Conservation (phyloP, 305 asterid species). For the Salvia sclarea region DNA sequence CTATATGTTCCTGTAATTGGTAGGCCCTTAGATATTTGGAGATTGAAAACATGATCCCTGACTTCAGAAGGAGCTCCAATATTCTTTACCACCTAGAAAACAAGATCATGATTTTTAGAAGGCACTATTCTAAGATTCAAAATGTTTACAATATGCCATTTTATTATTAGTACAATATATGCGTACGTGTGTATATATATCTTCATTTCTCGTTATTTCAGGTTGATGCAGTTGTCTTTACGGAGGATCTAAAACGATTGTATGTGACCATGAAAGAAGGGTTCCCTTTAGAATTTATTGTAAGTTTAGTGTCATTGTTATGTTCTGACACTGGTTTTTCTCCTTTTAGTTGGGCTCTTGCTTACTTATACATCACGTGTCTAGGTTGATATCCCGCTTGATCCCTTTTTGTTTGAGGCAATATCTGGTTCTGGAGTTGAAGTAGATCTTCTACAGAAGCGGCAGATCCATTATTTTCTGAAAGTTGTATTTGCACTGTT, state of each 20-base stretch:
- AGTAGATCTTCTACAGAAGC: slow-evolving; percentile 93
- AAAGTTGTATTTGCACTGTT: slow-evolving; percentile 73
- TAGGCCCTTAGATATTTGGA: slow-evolving; percentile 1
- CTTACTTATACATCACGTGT: slow-evolving; percentile 34
- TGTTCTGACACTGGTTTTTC: slow-evolving; percentile 21
- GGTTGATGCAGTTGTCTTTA: slow-evolving; percentile 94
- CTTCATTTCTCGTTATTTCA: slow-evolving; percentile 35
- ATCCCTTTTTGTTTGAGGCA: slow-evolving; percentile 93
- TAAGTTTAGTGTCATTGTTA: slow-evolving; percentile 49
- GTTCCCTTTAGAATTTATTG: slow-evolving; percentile 88
- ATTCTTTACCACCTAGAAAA: slow-evolving; percentile 16
- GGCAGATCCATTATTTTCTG: slow-evolving; percentile 82
- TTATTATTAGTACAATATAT: slow-evolving; percentile 25
- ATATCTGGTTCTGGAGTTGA: slow-evolving; percentile 89
- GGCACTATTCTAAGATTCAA: slow-evolving; percentile 18
- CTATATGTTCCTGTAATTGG: slow-evolving; percentile 10
- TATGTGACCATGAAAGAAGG: slow-evolving; percentile 98
- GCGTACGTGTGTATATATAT: not conserved
- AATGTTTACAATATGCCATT: slow-evolving; percentile 26
- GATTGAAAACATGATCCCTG: slow-evolving; percentile 16
- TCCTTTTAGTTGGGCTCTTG: slow-evolving; percentile 28
- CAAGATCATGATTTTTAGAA: slow-evolving; percentile 10
- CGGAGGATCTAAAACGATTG: slow-evolving; percentile 95
- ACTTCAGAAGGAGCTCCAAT: no score
- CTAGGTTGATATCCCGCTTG: slow-evolving; percentile 98